Percentiles rank a stretch among this genome's conserved stretches.
Evolutionary conservation across 148 eudicot species (phyloP).

Genomic region (Rheum nobile): DNA sequence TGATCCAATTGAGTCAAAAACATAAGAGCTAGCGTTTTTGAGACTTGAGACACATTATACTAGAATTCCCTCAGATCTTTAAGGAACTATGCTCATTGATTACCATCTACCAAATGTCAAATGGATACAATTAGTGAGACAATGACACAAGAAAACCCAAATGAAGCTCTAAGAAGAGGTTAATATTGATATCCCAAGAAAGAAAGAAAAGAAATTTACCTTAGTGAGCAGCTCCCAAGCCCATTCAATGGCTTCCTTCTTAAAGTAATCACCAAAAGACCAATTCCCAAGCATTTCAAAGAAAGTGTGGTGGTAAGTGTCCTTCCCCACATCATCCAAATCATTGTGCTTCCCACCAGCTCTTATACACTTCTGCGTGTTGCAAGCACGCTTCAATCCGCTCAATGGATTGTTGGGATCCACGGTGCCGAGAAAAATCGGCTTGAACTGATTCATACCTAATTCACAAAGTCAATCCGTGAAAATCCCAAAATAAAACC

Average conservation of each 20-base stretch:
- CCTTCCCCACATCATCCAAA: conserved; percentile 97
- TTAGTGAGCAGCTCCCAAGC: conserved; percentile 93
- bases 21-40: too few species aligned
- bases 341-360: conserved; percentile 99
- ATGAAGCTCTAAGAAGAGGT: too few species aligned
- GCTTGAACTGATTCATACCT: conserved; percentile 99
- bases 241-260: conserved; percentile 80
- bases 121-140: too few species aligned
- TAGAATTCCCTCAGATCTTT: too few species aligned
- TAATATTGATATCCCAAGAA: too few species aligned
- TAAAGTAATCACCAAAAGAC: conserved; percentile 96
- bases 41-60: too few species aligned
- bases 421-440: conserved; percentile 80
- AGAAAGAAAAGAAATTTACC: conserved; percentile 25
- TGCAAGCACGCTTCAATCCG: conserved; percentile 84
- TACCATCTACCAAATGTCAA: too few species aligned
- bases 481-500: too few species aligned
- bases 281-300: conserved; percentile 99
- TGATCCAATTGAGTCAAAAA: too few species aligned
- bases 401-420: conserved; percentile 80
- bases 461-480: conserved; percentile 1
- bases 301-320: conserved; percentile 97
- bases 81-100: too few species aligned
- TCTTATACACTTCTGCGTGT: conserved; percentile 93
- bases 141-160: too few species aligned